A percentile compares a stretch with the other conserved stretches of the same genome.
phyloP scores from a whole-genome alignment of 345 rosid species.

The Euphorbia pulcherrima region DNA sequence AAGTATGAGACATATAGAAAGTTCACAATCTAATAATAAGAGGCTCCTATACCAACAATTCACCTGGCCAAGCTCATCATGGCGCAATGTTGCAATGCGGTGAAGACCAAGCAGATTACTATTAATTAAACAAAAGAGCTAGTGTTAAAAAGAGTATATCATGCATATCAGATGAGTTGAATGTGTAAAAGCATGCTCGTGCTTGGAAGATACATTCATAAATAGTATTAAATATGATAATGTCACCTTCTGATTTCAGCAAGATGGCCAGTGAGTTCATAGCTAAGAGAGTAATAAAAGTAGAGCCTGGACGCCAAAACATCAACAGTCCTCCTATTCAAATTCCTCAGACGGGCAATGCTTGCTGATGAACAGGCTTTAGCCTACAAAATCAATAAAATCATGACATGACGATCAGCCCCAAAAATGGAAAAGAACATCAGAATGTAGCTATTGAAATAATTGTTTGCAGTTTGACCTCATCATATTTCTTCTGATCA shows the following conservation, averaged over 20 bases:
- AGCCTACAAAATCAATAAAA: slow-evolving; percentile 41
- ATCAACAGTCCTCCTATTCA: slow-evolving; percentile 75
- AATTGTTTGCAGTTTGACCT: slow-evolving; percentile 37
- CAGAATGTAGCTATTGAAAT: background rate
- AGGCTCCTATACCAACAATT: slow-evolving; percentile 8
- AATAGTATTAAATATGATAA: background rate
- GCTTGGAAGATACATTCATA: background rate
- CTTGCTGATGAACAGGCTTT: slow-evolving; percentile 84
- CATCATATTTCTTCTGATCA: slow-evolving; percentile 66
- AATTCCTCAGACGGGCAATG: slow-evolving; percentile 58
- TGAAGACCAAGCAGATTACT: slow-evolving; percentile 77
- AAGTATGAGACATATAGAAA: slow-evolving; percentile 20
- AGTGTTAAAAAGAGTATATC: background rate
- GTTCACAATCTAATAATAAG: background rate
- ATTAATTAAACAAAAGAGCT: slow-evolving; percentile 15
- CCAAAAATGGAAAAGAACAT: background rate
- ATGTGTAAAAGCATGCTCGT: background rate
- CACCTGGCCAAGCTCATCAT: slow-evolving; percentile 90
- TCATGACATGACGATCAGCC: background rate
- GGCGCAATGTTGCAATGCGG: slow-evolving; percentile 78
- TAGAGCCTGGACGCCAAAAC: slow-evolving; percentile 75
- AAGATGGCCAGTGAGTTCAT: slow-evolving; percentile 72
- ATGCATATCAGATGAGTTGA: background rate
- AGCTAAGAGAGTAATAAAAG: slow-evolving; percentile 71
- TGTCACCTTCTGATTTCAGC: slow-evolving; percentile 75